phyloP scores from a whole-genome alignment of 2,329 filamentous ascomycete genomes.

The Metarhizium sp. region DNA sequence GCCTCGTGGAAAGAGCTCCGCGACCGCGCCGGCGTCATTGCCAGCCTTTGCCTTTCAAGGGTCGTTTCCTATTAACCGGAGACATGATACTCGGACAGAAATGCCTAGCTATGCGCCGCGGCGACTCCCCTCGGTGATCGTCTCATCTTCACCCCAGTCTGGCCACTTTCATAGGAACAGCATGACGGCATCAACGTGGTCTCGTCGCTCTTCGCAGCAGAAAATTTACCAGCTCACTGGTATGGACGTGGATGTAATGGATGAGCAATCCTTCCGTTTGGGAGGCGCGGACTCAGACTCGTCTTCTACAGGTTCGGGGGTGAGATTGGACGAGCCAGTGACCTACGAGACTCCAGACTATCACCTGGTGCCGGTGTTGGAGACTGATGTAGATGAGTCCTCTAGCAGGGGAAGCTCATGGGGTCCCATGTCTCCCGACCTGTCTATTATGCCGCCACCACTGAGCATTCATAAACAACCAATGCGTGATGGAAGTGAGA shows the following conservation, averaged over 20 bases:
- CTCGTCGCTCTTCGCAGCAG: slow-evolving; percentile 18
- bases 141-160: not conserved
- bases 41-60: not conserved
- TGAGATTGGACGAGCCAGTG: not conserved
- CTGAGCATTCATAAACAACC: slow-evolving; percentile 5
- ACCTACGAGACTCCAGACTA: slow-evolving; percentile 1
- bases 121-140: not conserved
- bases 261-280: slow-evolving; percentile 1
- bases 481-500: slow-evolving; percentile 3
- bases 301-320: slow-evolving; percentile 1
- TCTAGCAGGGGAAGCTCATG: slow-evolving; percentile 15
- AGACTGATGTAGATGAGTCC: slow-evolving; percentile 9
- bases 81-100: not conserved
- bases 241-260: slow-evolving; percentile 22
- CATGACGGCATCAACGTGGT: not conserved
- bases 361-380: slow-evolving; percentile 9
- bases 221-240: slow-evolving; percentile 35
- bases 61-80: not conserved
- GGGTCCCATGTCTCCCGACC: slow-evolving; percentile 11
- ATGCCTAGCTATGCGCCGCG: not conserved
- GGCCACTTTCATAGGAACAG: not conserved
- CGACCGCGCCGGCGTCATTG: not conserved
- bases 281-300: slow-evolving; percentile 4
- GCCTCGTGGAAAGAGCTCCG: not conserved
- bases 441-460: slow-evolving; percentile 6